These are phyloP conservation scores for Conidiobolus incongruus DNA, from an alignment of 371 early-diverging fungal species.

Conservation along the genomic window DNA sequence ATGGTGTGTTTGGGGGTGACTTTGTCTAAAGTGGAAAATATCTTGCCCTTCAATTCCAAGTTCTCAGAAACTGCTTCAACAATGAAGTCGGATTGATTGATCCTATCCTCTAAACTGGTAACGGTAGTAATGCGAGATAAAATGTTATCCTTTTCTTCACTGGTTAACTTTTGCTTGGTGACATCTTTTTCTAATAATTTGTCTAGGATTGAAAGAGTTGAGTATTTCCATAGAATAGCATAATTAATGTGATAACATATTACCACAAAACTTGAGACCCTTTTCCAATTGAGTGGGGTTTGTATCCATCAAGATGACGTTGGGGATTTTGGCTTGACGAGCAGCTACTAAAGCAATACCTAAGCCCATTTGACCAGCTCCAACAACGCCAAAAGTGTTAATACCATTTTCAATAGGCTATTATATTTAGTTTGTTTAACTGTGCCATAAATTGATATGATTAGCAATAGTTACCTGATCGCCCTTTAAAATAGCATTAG, in stretches of 20 bases:
- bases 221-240: too few species aligned
- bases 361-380: constrained; percentile 74
- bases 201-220: too few species aligned
- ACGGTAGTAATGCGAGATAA: constrained; percentile 39
- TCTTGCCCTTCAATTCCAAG: constrained; percentile 53
- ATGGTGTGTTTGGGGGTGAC: constrained; percentile 49
- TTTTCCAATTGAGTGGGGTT: constrained; percentile 57
- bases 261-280: constrained; percentile 57
- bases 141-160: constrained; percentile 42
- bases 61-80: constrained; percentile 94
- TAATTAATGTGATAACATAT: too few species aligned
- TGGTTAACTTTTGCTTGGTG: constrained; percentile 60
- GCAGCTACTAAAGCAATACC: constrained; percentile 95
- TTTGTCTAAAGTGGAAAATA: constrained; percentile 58
- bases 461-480: too few species aligned
- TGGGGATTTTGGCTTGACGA: constrained; percentile 43
- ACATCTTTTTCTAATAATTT: constrained; percentile 73
- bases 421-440: too few species aligned
- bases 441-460: too few species aligned
- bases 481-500: too few species aligned
- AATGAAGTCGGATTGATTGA: constrained; percentile 51
- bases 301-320: constrained; percentile 60
- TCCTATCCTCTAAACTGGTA: constrained; percentile 20
- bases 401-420: too few species aligned
- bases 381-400: constrained; percentile 46